phyloP scores from a whole-genome alignment of 176 grass and related monocot genomes.

The Puya raimondii region DNA sequence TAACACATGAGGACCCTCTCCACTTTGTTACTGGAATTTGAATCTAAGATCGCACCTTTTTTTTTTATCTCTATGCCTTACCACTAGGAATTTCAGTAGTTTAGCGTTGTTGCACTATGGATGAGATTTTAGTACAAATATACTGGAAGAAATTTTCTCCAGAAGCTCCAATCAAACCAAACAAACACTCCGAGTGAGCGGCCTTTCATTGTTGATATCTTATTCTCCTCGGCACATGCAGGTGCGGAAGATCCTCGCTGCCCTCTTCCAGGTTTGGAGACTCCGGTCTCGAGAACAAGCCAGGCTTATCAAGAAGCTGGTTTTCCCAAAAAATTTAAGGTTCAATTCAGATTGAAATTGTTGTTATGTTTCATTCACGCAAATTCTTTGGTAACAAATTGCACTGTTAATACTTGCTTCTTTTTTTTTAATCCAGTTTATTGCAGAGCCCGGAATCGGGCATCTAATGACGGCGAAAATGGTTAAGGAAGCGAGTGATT shows the following conservation, averaged over 20 bases:
- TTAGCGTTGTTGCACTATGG: too few species aligned
- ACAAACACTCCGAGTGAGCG: too few species aligned
- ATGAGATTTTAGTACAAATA: too few species aligned
- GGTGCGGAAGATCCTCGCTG: constrained; percentile 66
- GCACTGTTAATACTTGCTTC: too few species aligned
- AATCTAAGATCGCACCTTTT: too few species aligned
- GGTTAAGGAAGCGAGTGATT: constrained; percentile 76
- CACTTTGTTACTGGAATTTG: too few species aligned
- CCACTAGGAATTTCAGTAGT: too few species aligned
- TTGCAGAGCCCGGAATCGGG: constrained; percentile 42
- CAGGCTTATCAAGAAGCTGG: constrained; percentile 31
- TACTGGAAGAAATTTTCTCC: too few species aligned
- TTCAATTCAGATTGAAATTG: constrained; percentile 7
- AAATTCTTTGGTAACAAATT: background rate
- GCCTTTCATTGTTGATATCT: too few species aligned
- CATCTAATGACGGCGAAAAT: constrained; percentile 44
- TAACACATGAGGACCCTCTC: too few species aligned
- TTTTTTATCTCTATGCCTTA: too few species aligned
- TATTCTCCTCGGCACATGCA: constrained; percentile 9
- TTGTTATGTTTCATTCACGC: constrained; percentile 2
- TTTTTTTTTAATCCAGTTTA: constrained; percentile 36
- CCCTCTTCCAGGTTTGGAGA: constrained; percentile 52
- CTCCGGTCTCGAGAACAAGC: constrained; percentile 25
- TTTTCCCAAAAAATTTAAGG: constrained; percentile 50
- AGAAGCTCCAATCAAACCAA: too few species aligned